Conservation (phyloP, 2,329 filamentous ascomycete genomes). For the Aureobasidium sp. region DNA sequence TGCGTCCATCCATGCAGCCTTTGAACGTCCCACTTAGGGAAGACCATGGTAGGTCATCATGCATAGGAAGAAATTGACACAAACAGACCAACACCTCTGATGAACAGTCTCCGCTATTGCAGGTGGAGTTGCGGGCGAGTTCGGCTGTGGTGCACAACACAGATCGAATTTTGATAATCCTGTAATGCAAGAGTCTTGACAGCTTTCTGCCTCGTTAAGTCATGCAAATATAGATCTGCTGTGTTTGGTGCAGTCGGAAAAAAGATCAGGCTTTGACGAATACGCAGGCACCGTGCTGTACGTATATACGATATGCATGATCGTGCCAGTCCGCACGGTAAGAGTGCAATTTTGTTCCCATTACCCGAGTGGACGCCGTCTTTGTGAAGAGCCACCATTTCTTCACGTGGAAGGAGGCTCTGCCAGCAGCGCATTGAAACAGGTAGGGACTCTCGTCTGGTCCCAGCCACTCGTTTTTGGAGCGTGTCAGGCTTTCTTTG, state of each 20-base stretch:
- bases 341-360: background rate
- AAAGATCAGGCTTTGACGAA: background rate
- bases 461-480: constrained; percentile 11
- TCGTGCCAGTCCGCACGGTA: background rate
- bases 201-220: background rate
- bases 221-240: background rate
- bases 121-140: background rate
- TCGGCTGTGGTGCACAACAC: background rate
- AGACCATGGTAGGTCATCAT: background rate
- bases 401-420: background rate
- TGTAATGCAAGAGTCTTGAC: background rate
- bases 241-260: background rate
- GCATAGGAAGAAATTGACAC: background rate
- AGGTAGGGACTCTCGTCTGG: background rate
- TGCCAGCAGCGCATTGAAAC: background rate
- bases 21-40: background rate
- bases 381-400: background rate
- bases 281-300: background rate
- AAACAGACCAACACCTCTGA: background rate
- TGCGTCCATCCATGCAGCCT: background rate
- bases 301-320: background rate
- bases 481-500: constrained; percentile 1
- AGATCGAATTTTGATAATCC: background rate
- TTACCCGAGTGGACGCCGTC: background rate
- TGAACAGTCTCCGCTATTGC: background rate